Base-by-base conservation (phyloP, 257 asterid species). In the Ilex aquifolium region DNA sequence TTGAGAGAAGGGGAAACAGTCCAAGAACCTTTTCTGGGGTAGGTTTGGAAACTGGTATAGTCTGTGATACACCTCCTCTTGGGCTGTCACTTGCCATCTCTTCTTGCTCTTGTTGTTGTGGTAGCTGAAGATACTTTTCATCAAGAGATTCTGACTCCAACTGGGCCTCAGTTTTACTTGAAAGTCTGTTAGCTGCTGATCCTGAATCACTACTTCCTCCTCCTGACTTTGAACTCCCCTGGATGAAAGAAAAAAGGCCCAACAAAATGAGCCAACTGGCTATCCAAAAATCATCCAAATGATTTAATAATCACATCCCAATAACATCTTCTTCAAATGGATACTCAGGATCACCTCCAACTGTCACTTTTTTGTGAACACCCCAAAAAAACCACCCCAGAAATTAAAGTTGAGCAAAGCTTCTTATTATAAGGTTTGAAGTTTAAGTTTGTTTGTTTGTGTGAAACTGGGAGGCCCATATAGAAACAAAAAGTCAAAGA, bases 211-310 rank as follows among this genome's bases (percentile, higher is more conserved):
- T 80, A 63, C 94, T 93, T 70, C 78, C 95, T 65, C 80, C 95
- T 74, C 88, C 94, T 63, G 97, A 85, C 79, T 72, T 84, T 71
- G 95, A 81, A 82, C 86, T 90, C 69, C 90, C 91, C 90, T 81
- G 63, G 42, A 65, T 69, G 49, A 56, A 77, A 63, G 10, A 61
- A 64, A 51, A 65, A 39, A 39, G 44, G 16, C 64, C 51, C 60
- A 64, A 57, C 40, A 64, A 44, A 57, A 65, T 51, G 58, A 75
- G 74, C 74, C 79, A 80, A 78, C 57, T 13, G 46, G 72, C 65
- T 73, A 64, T 72, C 76, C 76, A 71, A 73, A 59, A 55, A 52
- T 40, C 13, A 27, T 60, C 50, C 61, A 52, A 61, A 57, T n/a
- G 44, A 62, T 56, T 16, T 13, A n/a, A 44, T 10, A 42, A 16